These are phyloP conservation scores for Rhodomyrtus psidioides DNA, from an alignment of 441 rosid species.

Conservation along the genomic window DNA sequence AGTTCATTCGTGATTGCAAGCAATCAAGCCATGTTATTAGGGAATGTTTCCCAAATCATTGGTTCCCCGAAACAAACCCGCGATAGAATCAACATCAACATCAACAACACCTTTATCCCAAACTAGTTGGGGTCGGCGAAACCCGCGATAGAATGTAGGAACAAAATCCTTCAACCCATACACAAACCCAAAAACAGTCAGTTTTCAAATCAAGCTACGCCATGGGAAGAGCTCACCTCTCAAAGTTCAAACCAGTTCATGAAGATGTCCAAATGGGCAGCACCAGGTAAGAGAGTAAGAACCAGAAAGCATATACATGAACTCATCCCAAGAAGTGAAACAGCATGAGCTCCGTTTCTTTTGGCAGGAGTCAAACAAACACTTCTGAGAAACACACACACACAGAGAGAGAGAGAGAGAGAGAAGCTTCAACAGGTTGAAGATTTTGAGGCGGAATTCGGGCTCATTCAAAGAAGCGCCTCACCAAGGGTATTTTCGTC, in stretches of 20 bases:
- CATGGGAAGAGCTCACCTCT: background rate
- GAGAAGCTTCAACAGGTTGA: background rate
- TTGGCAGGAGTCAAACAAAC: background rate
- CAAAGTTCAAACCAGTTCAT: background rate
- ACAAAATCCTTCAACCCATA: background rate
- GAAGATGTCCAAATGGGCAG: background rate
- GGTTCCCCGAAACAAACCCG: background rate
- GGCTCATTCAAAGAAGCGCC: background rate
- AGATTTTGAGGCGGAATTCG: conserved; percentile 1
- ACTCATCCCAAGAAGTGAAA: background rate
- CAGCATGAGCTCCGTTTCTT: background rate
- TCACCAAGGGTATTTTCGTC: no score
- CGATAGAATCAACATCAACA: no score
- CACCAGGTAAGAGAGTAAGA: background rate
- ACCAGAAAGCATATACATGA: background rate
- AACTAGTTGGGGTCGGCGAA: no score
- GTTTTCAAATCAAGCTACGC: background rate
- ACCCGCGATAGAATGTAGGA: background rate
- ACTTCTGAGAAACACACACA: background rate
- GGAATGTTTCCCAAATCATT: background rate
- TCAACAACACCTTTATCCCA: no score
- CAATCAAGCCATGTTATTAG: background rate
- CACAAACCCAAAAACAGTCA: background rate
- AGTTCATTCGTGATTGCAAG: background rate
- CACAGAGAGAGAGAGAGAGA: background rate